Evolutionary conservation across 305 asterid genomes (phyloP), one percentile per base, ranked within the genome.

Genomic region (Plantago lanceolata): DNA sequence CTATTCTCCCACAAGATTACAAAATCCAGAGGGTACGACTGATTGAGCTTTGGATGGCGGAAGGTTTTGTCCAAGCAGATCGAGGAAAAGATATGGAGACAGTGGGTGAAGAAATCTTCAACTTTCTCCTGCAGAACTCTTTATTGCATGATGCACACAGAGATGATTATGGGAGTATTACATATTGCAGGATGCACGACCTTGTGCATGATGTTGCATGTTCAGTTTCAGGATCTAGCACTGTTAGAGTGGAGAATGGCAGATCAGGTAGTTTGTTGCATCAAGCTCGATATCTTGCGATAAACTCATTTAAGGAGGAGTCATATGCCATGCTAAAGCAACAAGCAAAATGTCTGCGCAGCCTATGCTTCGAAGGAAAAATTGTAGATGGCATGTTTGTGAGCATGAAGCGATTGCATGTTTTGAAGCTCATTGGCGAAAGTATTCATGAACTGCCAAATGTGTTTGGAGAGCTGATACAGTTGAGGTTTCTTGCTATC

Each of bases 41-140:
- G 1, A 55, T 81, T 19, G 64, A 72, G 20, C 60, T 63, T 6
- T 79, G 84, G 81, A 79, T 75, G 78, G 78, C 68, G 9, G 73
- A 67, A 43, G 80, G 74, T 0, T 75, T 64, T 43, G 69, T 76
- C 19, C 47, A 64, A 45, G 5, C 8, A 15, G 54, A 20, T 0
- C 13, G 11, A 0, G 60, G 31, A 16, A 4, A 59, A 29, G 61
- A 76, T 29, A 50, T 60, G 69, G 72, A 64, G 50, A 14, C 24
- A 0, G 2, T 57, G 15, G 84, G 87, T 1, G 19, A 47, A 16
- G 49, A 47, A 5, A 19, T 44, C 43, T 65, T 76, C 16, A 19
- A 68, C 61, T 37, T 17, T 52, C 71, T 75, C 24, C 9, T 75
- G 31, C 71, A 69, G 0, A 70, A 56, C 51, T 76, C 73, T 1